Base-by-base conservation (phyloP, 1,139 yeast genomes). In the Saccharomyces hybrid region DNA sequence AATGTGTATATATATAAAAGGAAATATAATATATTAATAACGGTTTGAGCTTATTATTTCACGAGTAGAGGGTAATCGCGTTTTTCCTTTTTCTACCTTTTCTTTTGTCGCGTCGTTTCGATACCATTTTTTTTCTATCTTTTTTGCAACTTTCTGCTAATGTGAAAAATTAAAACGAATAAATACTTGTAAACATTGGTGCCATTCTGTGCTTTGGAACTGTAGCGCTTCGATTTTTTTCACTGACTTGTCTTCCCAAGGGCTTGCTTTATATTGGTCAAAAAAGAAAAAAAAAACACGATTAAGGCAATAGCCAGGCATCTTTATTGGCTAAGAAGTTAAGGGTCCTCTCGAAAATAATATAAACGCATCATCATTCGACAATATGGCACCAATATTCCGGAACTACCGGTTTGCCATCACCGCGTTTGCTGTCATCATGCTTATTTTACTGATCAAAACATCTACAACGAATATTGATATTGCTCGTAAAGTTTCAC, bases 371-470 rank as follows among this genome's bases (percentile, higher is more conserved):
- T 38, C 44, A 48, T 13, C 31, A 14, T 6, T 13, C 48, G 7
- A 8, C 2, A 44, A 8, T 11, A 59, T 58, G 62, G 53, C 62
- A 14, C 52, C 58, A 8, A 42, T 62, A 20, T 55, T 65, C 46
- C 64, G 70, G 51, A 69, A 64, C 54, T 69, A 68, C 53, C 65
- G 71, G 50, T 62, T 67, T 51, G 52, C 67, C 11, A 65, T 68
- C 50, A 66, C 64, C 54, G 71, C 71, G 1, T 59, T 67, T 46
- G 64, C 70, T 23, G 65, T 64, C 23, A 50, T 68, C 26, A 68
- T 68, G 71, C 56, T 69, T 52, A 58, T 69, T 44, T 55, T 68
- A 50, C 55, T 69, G 47, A 59, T 69, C 34, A 65, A 61, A 53
- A 60, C 69, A 13, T 68, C 72, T 2, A 53, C 57, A 11, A 54